Base-by-base conservation (phyloP, 2,329 filamentous ascomycete genomes). In the Epichloe gansuensis region DNA sequence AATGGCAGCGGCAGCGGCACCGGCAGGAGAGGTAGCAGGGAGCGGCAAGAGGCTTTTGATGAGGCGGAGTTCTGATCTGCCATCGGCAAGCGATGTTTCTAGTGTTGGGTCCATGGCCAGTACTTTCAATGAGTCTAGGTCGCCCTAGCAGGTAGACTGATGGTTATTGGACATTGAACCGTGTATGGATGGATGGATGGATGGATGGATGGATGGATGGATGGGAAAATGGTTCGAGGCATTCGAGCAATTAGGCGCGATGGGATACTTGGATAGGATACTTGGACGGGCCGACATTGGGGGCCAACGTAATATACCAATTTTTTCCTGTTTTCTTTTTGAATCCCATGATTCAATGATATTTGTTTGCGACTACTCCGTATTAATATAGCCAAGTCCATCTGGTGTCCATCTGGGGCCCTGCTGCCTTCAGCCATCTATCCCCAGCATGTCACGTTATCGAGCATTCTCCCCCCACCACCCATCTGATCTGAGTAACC, bases 61-160 rank as follows among this genome's bases (percentile, higher is more conserved):
- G 66, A 60, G 17, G 65, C 61, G 7, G 67, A 67, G 52, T 70
- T 70, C 67, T 35, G 69, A 71, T 46, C 56, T 58, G 55, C 63
- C 64, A 25, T 71, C 69, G 25, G 59, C 57, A 11, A 72, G 70
- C 53, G 69, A 71, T 31, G 59, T 59, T 13, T 66, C 65, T 1
- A 72, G 69, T 54, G 58, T 70, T 50, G 64, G 62, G 6, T 72
- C 70, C 21, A 65, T 61, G 6, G 58, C 63, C 6, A 66, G 65
- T 50, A 63, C 62, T 1, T 37, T 53, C 15, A 56, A 56, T 42
- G 51, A 45, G 31, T 56, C 49, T 28, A 50, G 50, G 34, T 49
- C 51, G 9, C 46, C 48, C 6, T 51, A 28, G 51, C 35, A 12
- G 45, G n/a, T 15, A 42, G 31, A 41, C 17, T 23, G 23, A 44